These are phyloP conservation scores for Aspergillus homomorphus DNA, from an alignment of 495 filamentous ascomycete genomes.

Conservation along the genomic window DNA sequence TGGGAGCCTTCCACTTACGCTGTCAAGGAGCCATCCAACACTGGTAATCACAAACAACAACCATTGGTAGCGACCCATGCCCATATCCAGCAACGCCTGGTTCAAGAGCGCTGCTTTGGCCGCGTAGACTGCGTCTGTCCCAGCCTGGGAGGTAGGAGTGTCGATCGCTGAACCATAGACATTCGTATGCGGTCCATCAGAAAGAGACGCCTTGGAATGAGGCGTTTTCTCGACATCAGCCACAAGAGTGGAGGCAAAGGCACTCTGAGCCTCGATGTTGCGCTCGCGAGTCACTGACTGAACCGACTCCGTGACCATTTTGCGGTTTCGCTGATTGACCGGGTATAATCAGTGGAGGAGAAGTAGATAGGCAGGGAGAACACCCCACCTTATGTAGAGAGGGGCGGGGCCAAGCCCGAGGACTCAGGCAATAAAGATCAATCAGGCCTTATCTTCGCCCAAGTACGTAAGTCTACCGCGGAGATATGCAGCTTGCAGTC, in stretches of 20 bases:
- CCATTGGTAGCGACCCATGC: conserved; percentile 79
- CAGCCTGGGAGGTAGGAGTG: background rate
- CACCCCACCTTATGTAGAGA: conserved; percentile 5
- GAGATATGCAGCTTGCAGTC: background rate
- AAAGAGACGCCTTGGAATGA: conserved; percentile 8
- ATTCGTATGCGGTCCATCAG: conserved; percentile 5
- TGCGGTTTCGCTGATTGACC: background rate
- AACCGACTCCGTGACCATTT: background rate
- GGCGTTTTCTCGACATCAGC: conserved; percentile 19
- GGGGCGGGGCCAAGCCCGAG: background rate
- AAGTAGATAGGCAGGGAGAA: background rate
- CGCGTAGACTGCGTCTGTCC: conserved; percentile 19
- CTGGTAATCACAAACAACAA: conserved; percentile 67
- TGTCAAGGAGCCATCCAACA: conserved; percentile 63
- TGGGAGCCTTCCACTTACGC: conserved; percentile 24
- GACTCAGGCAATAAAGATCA: background rate
- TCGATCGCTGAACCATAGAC: conserved; percentile 7
- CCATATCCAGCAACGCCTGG: conserved; percentile 56
- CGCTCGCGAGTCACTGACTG: conserved; percentile 3
- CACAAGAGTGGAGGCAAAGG: conserved; percentile 21
- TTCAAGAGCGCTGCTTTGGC: conserved; percentile 31
- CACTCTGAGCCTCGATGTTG: conserved; percentile 22
- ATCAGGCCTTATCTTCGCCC: background rate
- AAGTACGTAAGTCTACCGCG: background rate
- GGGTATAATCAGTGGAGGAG: background rate